Evolutionary conservation across 805 yeast genomes (phyloP).

Genomic region (Yamadazyma tumulicola): DNA sequence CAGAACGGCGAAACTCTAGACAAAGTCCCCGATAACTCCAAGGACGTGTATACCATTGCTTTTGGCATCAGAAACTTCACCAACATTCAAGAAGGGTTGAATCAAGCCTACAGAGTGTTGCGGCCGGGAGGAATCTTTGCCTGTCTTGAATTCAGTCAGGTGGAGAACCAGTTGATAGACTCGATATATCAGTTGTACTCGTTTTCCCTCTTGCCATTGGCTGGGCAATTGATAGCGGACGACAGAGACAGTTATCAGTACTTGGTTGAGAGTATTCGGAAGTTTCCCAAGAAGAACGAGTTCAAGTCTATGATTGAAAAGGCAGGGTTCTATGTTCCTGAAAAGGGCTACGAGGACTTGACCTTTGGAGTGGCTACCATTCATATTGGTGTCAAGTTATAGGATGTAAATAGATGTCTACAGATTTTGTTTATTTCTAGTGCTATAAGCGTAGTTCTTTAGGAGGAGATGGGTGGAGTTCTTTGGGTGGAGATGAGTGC

Average conservation of each 20-base stretch:
- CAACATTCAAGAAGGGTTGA: slow-evolving; percentile 85
- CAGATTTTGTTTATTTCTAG: too few relatives aligned
- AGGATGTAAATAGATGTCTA: too few relatives aligned
- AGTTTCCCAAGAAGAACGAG: slow-evolving; percentile 88
- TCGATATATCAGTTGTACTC: slow-evolving; percentile 84
- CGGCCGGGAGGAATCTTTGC: slow-evolving; percentile 98
- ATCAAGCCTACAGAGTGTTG: slow-evolving; percentile 92
- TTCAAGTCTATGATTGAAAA: slow-evolving; percentile 88
- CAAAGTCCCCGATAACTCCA: slow-evolving; percentile 76
- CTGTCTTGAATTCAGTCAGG: slow-evolving; percentile 92
- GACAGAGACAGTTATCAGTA: slow-evolving; percentile 96
- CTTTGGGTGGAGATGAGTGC: too few relatives aligned
- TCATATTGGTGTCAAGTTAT: slow-evolving; percentile 82
- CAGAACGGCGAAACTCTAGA: slow-evolving; percentile 93
- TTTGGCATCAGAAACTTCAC: slow-evolving; percentile 98
- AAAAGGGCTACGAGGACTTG: slow-evolving; percentile 88
- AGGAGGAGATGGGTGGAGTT: too few relatives aligned
- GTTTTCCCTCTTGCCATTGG: slow-evolving; percentile 78
- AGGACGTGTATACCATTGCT: slow-evolving; percentile 94
- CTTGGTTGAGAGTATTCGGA: slow-evolving; percentile 88
- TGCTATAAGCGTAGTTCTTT: too few relatives aligned
- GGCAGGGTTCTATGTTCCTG: slow-evolving; percentile 87
- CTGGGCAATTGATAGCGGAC: slow-evolving; percentile 94
- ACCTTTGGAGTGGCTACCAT: slow-evolving; percentile 95
- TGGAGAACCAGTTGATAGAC: slow-evolving; percentile 73